Percentiles rank a stretch among this genome's conserved stretches.
These are phyloP conservation scores for Apiospora rasikravindrae DNA, from an alignment of 2,329 filamentous ascomycete genomes.

Conservation along the genomic window DNA sequence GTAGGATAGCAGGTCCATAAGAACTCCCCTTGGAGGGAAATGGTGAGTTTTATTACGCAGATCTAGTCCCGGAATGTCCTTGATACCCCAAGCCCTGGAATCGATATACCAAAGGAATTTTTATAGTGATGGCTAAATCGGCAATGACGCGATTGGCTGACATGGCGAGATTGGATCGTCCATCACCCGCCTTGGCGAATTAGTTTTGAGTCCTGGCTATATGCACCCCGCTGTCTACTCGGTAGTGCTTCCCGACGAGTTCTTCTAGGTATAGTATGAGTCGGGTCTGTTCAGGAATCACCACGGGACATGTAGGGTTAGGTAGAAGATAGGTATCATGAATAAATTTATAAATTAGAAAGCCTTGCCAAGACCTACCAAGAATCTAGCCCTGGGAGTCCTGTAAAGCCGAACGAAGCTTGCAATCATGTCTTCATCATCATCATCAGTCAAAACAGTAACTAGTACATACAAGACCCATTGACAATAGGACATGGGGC, in stretches of 20 bases:
- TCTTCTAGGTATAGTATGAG: neutral
- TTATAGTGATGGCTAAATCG: neutral
- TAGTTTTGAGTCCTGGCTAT: neutral
- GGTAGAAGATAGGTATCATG: neutral
- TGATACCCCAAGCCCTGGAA: neutral
- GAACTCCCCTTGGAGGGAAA: neutral
- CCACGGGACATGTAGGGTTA: neutral
- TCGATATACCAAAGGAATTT: neutral
- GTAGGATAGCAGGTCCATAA: neutral
- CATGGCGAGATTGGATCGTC: neutral
- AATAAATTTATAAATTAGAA: constrained; percentile 14
- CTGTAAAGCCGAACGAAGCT: neutral
- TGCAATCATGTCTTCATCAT: constrained; percentile 17
- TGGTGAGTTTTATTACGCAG: neutral
- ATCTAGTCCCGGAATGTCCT: neutral
- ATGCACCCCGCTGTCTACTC: constrained; percentile 9
- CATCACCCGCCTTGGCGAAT: constrained; percentile 22
- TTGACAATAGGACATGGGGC: constrained; percentile 11
- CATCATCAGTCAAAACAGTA: constrained; percentile 13
- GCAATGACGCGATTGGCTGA: neutral
- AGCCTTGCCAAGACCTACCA: constrained; percentile 1
- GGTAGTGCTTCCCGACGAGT: neutral
- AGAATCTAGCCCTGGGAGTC: neutral
- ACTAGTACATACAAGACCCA: constrained; percentile 14
- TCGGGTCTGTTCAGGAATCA: neutral